A percentile compares a stretch with the other conserved stretches of the same genome.
Conservation (phyloP, 164 flowering plant genomes). For the Umbilicus rupestris region DNA sequence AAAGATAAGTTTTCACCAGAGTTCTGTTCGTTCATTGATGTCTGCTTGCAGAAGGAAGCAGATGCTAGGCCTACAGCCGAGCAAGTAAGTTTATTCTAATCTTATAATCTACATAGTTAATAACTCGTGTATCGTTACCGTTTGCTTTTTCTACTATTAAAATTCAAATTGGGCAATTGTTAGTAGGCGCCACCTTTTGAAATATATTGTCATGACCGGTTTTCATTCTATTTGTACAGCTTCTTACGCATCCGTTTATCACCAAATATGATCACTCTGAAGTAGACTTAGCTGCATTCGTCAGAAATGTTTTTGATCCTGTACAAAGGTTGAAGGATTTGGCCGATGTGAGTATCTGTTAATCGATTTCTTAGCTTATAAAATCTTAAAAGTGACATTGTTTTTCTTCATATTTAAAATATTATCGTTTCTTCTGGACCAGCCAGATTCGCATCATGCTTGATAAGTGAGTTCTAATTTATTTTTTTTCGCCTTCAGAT, state of each 20-base stretch:
- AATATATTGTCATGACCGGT: constrained; percentile 1
- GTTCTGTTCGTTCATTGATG: constrained; percentile 84
- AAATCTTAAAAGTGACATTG: not conserved
- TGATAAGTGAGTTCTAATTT: not conserved
- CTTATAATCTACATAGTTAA: not conserved
- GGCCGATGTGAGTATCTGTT: constrained; percentile 71
- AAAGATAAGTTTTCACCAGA: constrained; percentile 66
- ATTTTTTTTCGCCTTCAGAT: constrained; percentile 46
- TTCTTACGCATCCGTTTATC: constrained; percentile 86
- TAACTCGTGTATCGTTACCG: not conserved
- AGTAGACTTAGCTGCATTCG: constrained; percentile 77
- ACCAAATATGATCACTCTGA: constrained; percentile 48
- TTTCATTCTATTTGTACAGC: constrained; percentile 39
- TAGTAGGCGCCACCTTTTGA: not conserved
- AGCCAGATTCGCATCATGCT: not conserved
- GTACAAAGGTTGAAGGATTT: constrained; percentile 84
- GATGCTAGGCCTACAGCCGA: constrained; percentile 93
- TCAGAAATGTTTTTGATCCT: constrained; percentile 78
- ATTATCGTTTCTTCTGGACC: not conserved
- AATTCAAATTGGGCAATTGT: not conserved
- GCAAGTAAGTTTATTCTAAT: constrained; percentile 36
- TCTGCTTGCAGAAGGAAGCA: constrained; percentile 81
- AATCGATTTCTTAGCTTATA: not conserved
- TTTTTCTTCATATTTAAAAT: not conserved
- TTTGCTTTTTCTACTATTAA: not conserved